A percentile compares a stretch with the other conserved stretches of the same genome.
Evolutionary conservation across 352 stramenopile genomes (phyloP).

Genomic region (Phytophthora podocarpi): DNA sequence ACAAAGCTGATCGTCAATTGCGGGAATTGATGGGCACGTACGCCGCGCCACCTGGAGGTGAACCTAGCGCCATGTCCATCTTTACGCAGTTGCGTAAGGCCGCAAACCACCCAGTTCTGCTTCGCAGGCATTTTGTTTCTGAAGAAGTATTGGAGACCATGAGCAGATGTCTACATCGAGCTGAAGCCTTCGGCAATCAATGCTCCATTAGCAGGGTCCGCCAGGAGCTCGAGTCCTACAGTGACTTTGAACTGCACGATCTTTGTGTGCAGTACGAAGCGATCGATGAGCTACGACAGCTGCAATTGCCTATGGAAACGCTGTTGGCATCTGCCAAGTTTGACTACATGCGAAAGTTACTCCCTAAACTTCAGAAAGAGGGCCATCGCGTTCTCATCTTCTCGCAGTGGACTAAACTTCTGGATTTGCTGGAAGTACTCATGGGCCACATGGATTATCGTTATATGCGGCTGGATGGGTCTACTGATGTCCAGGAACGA

Average conservation of each 20-base stretch:
- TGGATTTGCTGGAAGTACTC: slow-evolving; percentile 94
- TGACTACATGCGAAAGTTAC: slow-evolving; percentile 82
- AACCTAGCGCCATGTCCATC: slow-evolving; percentile 61
- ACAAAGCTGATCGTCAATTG: slow-evolving; percentile 52
- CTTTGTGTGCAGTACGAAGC: slow-evolving; percentile 89
- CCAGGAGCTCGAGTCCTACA: slow-evolving; percentile 94
- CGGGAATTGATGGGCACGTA: slow-evolving; percentile 46
- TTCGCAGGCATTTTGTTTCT: slow-evolving; percentile 85
- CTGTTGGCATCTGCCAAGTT: slow-evolving; percentile 96
- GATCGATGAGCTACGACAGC: slow-evolving; percentile 78
- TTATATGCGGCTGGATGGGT: slow-evolving; percentile 83
- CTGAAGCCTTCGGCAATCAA: slow-evolving; percentile 86
- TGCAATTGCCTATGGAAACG: slow-evolving; percentile 88
- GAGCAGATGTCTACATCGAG: slow-evolving; percentile 75
- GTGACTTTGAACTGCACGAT: slow-evolving; percentile 96
- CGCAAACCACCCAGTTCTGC: slow-evolving; percentile 96
- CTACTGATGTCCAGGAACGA: slow-evolving; percentile 72
- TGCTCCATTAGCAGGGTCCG: slow-evolving; percentile 84
- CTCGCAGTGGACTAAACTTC: slow-evolving; percentile 95
- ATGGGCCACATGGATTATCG: slow-evolving; percentile 79
- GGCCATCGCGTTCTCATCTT: slow-evolving; percentile 97
- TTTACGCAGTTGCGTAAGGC: slow-evolving; percentile 98
- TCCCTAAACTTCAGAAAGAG: slow-evolving; percentile 87
- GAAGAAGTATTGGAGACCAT: slow-evolving; percentile 85
- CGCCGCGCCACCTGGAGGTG: slow-evolving; percentile 16